A percentile compares a stretch with the other conserved stretches of the same genome.
phyloP scores from a whole-genome alignment of 2,329 filamentous ascomycete genomes.

The Sclerotinia sclerotiorum region DNA sequence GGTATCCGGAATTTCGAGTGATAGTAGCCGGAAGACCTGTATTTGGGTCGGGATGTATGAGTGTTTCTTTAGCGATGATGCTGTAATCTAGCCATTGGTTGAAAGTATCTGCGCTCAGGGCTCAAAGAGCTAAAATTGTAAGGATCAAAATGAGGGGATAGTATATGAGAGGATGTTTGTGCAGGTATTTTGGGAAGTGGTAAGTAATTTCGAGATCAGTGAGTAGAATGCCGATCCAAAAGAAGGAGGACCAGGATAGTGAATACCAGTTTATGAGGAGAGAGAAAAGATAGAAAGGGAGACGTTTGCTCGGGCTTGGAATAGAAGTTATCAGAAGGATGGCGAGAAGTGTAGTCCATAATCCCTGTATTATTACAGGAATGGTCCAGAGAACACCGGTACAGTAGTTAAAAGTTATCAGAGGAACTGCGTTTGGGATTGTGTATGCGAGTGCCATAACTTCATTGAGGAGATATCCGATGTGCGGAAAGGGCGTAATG shows the following conservation, averaged over 20 bases:
- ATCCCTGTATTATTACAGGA: slow-evolving; percentile 49
- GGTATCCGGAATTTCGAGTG: slow-evolving; percentile 37
- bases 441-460: slow-evolving; percentile 48
- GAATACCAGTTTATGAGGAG: slow-evolving; percentile 50
- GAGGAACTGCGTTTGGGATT: slow-evolving; percentile 49
- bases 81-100: slow-evolving; percentile 27
- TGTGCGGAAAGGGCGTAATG: slow-evolving; percentile 44
- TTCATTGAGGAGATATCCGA: slow-evolving; percentile 47
- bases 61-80: slow-evolving; percentile 42
- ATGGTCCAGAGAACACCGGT: slow-evolving; percentile 53
- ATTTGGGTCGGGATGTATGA: slow-evolving; percentile 45
- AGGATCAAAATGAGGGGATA: slow-evolving; percentile 43
- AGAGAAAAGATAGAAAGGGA: slow-evolving; percentile 46
- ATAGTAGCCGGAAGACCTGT: slow-evolving; percentile 43
- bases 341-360: slow-evolving; percentile 47
- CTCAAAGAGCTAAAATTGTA: slow-evolving; percentile 33
- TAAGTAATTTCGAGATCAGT: slow-evolving; percentile 50
- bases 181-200: slow-evolving; percentile 45
- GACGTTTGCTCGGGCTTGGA: slow-evolving; percentile 49
- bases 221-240: slow-evolving; percentile 48
- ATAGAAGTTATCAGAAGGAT: slow-evolving; percentile 47
- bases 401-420: slow-evolving; percentile 50
- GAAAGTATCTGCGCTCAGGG: slow-evolving; percentile 28
- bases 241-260: slow-evolving; percentile 47
- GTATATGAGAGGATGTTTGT: slow-evolving; percentile 41